A percentile compares a stretch with the other conserved stretches of the same genome.
phyloP scores from a whole-genome alignment of 768 basidiomycete species.

The Leccinum longicurvipes region DNA sequence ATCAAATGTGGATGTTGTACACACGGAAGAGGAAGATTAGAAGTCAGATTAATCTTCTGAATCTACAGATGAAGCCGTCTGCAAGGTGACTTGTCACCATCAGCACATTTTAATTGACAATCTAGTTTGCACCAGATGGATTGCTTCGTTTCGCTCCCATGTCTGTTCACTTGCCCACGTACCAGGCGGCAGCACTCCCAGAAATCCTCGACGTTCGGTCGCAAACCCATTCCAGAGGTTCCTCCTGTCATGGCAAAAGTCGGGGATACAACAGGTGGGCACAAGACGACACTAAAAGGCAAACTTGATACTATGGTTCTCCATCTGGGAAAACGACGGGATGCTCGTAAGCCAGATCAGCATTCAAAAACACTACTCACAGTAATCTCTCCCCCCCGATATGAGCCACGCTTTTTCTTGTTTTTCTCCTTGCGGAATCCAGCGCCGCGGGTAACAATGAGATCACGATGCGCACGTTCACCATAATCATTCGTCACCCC shows the following conservation, averaged over 20 bases:
- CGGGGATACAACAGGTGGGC: not conserved
- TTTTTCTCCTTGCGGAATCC: constrained; percentile 99
- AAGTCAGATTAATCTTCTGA: too few species aligned
- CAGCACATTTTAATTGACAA: too few species aligned
- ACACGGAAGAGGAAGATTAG: too few species aligned
- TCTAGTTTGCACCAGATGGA: not conserved
- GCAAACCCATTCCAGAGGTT: not conserved
- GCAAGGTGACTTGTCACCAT: too few species aligned
- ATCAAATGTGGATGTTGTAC: too few species aligned
- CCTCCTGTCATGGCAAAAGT: not conserved
- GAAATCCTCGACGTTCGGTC: not conserved
- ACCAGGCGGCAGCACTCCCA: not conserved
- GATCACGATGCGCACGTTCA: constrained; percentile 74
- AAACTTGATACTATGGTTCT: constrained; percentile 88
- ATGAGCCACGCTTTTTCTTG: constrained; percentile 97
- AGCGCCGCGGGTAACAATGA: constrained; percentile 90
- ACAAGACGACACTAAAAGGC: constrained; percentile 33
- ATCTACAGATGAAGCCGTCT: too few species aligned
- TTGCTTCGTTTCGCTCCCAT: not conserved
- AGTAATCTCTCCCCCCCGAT: constrained; percentile 93
- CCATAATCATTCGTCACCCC: constrained; percentile 82
- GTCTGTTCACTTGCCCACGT: not conserved
- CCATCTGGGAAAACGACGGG: constrained; percentile 45
- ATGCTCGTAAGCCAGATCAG: not conserved
- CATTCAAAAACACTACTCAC: constrained; percentile 41